Evolutionary conservation across 2,329 filamentous ascomycete genomes (phyloP).

Genomic region (Ambrosiella cleistominuta): DNA sequence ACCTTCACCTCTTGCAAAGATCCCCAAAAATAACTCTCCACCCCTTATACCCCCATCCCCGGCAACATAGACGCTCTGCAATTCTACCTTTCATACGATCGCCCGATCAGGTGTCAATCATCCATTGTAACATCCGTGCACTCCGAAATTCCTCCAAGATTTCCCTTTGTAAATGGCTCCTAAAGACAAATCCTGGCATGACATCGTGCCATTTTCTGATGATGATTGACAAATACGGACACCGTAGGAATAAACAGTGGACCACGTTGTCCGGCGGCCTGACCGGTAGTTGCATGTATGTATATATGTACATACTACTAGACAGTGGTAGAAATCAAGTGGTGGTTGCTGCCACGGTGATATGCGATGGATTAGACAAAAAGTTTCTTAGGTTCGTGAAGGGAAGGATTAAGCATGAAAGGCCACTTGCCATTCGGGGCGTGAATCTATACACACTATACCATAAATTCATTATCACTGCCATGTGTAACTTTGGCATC

Average conservation of each 20-base stretch:
- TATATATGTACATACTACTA: neutral
- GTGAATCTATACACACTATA: neutral
- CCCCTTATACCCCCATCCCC: neutral
- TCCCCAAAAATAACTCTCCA: neutral
- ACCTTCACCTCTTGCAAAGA: neutral
- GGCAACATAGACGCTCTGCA: neutral
- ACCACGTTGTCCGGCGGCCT: neutral
- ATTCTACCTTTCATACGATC: neutral
- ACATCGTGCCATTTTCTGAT: neutral
- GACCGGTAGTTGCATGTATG: neutral
- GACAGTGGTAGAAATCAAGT: too few species aligned
- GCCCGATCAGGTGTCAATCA: neutral
- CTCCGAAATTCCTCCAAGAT: neutral
- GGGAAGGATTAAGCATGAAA: neutral
- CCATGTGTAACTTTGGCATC: neutral
- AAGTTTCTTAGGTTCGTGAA: neutral
- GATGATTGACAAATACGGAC: neutral
- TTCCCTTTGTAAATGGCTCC: neutral
- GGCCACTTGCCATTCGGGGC: neutral
- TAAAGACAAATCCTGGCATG: neutral
- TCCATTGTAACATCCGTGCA: neutral
- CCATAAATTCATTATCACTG: too few species aligned
- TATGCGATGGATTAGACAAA: neutral
- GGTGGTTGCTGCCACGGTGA: too few species aligned
- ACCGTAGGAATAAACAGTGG: neutral